phyloP scores from a whole-genome alignment of 1,284 basidiomycete species.

The Papiliotrema nemorosa region DNA sequence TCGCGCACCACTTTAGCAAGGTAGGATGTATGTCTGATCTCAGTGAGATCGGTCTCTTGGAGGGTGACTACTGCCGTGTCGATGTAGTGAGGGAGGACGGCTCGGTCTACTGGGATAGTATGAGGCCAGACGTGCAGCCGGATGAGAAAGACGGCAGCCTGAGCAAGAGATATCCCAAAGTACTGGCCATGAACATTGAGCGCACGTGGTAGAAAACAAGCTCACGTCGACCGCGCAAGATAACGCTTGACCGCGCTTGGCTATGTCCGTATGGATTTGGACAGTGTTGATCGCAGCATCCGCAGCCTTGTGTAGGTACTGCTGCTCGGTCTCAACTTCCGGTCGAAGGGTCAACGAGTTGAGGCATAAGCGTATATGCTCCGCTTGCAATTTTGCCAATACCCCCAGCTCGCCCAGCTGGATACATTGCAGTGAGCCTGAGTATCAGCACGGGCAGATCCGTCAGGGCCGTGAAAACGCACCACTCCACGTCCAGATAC shows the following conservation, averaged over 20 bases:
- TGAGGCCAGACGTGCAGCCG: constrained; percentile 6
- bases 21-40: constrained; percentile 6
- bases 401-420: constrained; percentile 12
- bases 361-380: constrained; percentile 21
- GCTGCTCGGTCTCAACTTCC: not conserved
- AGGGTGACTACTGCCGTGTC: constrained; percentile 9
- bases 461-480: too few species aligned
- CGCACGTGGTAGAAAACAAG: not conserved
- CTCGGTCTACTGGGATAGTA: constrained; percentile 8
- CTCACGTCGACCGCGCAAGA: not conserved
- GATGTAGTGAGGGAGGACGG: constrained; percentile 12
- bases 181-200: constrained; percentile 7
- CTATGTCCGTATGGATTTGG: constrained; percentile 12
- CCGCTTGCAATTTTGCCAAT: constrained; percentile 14
- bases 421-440: constrained; percentile 14
- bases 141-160: constrained; percentile 21
- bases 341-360: constrained; percentile 16
- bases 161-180: constrained; percentile 14
- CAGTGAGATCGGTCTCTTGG: constrained; percentile 16
- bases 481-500: constrained; percentile 20
- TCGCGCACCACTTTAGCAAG: constrained; percentile 10
- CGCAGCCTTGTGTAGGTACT: constrained; percentile 11
- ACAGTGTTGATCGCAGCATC: constrained; percentile 16
- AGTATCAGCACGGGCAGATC: not conserved
- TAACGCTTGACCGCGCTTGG: constrained; percentile 1